Evolutionary conservation across 2,329 filamentous ascomycete species (phyloP).

Genomic region (Colletotrichum endophyticum): DNA sequence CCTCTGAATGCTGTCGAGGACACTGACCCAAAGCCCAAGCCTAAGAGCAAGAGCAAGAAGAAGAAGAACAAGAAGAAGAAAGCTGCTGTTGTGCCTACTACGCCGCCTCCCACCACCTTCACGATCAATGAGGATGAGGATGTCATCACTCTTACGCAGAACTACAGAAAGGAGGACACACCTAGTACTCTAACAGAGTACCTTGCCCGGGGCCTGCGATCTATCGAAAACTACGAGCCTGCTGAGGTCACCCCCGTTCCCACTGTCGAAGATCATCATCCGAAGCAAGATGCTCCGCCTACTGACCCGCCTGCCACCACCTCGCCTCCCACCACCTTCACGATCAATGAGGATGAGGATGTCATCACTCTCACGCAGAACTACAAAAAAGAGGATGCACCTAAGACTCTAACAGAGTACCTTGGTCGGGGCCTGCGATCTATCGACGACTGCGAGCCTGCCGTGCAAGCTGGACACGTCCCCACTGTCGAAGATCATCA

Average conservation of each 20-base stretch:
- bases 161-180: not conserved
- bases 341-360: not conserved
- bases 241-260: not conserved
- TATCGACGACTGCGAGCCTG: not conserved
- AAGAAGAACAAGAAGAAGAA: conserved; percentile 31
- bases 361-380: not conserved
- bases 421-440: not conserved
- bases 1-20: not conserved
- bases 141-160: not conserved
- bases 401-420: not conserved
- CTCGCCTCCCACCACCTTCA: not conserved
- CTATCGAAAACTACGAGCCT: not conserved
- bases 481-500: not conserved
- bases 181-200: not conserved
- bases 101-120: not conserved
- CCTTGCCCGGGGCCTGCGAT: not conserved
- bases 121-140: not conserved
- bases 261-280: not conserved
- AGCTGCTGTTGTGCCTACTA: not conserved
- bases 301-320: no score
- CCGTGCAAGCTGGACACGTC: no score
- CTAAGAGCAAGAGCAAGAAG: conserved; percentile 27
- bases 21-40: not conserved
- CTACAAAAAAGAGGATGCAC: not conserved
- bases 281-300: not conserved